phyloP scores from a whole-genome alignment of 2,329 filamentous ascomycete species.

The Colletotrichum chlorophyti region DNA sequence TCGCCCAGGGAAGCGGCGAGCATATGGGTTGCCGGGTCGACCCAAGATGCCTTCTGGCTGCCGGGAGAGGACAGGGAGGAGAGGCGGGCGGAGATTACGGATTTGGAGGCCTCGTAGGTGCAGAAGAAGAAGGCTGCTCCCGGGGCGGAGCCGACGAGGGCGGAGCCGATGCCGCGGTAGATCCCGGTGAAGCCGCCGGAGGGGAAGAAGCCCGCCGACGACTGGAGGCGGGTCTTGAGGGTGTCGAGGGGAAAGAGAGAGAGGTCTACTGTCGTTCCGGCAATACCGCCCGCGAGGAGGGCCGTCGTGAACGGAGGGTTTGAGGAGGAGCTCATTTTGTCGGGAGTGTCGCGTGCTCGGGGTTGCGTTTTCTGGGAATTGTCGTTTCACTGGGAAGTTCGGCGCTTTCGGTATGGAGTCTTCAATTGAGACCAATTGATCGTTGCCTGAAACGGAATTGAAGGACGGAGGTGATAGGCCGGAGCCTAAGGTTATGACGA shows the following conservation, averaged over 20 bases:
- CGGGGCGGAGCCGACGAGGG: slow-evolving; percentile 89
- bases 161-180: slow-evolving; percentile 90
- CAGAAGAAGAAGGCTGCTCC: slow-evolving; percentile 97
- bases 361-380: not conserved
- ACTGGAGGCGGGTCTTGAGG: slow-evolving; percentile 96
- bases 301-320: slow-evolving; percentile 60
- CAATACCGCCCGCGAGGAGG: slow-evolving; percentile 83
- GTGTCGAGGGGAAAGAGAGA: slow-evolving; percentile 98
- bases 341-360: slow-evolving; percentile 3
- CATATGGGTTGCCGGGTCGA: slow-evolving; percentile 67
- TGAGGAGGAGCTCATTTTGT: slow-evolving; percentile 27
- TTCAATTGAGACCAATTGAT: not conserved
- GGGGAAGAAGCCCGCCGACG: slow-evolving; percentile 76
- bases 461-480: not conserved
- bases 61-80: slow-evolving; percentile 32
- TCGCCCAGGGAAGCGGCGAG: slow-evolving; percentile 85
- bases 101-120: slow-evolving; percentile 83
- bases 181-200: slow-evolving; percentile 90
- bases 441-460: not conserved
- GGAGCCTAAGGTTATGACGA: not conserved
- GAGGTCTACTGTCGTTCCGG: slow-evolving; percentile 95
- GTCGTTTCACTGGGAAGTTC: no score
- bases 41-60: slow-evolving; percentile 16
- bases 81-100: slow-evolving; percentile 46
- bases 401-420: not conserved